A percentile compares a stretch with the other conserved stretches of the same genome.
phyloP scores from a whole-genome alignment of 1,284 basidiomycete species.

The Leccinum huronense region DNA sequence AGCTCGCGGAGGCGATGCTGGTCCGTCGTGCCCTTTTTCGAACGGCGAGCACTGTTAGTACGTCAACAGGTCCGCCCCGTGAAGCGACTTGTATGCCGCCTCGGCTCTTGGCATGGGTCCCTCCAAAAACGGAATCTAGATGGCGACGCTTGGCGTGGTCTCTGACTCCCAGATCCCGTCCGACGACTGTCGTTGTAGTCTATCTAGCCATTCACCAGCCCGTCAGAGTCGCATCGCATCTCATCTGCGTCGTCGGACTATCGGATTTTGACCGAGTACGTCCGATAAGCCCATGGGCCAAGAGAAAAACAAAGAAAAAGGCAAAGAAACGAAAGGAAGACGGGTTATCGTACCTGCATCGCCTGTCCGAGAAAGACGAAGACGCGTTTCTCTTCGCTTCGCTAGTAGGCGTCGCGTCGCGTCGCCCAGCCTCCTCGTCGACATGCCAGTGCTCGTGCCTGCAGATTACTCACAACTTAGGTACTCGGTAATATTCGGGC shows the following conservation, averaged over 20 bases:
- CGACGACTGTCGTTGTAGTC: not conserved
- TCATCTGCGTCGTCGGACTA: not conserved
- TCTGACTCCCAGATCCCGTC: not conserved
- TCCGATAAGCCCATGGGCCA: slow-evolving; percentile 1
- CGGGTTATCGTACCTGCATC: not conserved
- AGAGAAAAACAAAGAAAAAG: not conserved
- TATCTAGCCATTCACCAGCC: not conserved
- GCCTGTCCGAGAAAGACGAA: not conserved
- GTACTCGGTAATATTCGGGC: not conserved
- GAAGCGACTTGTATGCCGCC: not conserved
- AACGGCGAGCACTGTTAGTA: not conserved
- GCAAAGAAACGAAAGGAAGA: not conserved
- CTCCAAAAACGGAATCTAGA: not conserved
- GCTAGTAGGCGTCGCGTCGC: not conserved
- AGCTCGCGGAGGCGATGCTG: not conserved
- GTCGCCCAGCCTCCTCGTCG: not conserved
- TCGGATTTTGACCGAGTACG: not conserved
- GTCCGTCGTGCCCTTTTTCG: not conserved
- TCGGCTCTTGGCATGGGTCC: not conserved
- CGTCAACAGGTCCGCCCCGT: not conserved
- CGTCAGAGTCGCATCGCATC: not conserved
- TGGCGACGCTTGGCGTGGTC: not conserved
- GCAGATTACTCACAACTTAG: not conserved
- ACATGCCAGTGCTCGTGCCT: not conserved
- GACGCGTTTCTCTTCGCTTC: not conserved